Conservation (phyloP, 805 yeast species). For the Starmerella riodocensis region DNA sequence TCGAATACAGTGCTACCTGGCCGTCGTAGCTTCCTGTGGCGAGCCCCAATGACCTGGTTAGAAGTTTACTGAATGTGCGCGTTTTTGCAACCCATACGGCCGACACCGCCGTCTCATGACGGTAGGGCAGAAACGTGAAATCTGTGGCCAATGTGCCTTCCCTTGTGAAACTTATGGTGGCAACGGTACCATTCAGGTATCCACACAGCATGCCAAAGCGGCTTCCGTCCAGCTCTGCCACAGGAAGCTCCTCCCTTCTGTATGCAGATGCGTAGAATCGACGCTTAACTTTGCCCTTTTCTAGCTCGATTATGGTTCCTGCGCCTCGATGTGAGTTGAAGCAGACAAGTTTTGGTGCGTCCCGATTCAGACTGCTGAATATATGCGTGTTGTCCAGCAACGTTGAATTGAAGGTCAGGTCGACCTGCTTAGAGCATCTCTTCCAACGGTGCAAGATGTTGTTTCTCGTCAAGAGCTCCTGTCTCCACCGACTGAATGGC, state of each 20-base stretch:
- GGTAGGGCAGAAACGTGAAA: slow-evolving; percentile 16
- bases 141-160: slow-evolving; percentile 22
- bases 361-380: slow-evolving; percentile 19
- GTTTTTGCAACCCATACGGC: slow-evolving; percentile 22
- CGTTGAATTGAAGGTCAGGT: slow-evolving; percentile 21
- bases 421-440: slow-evolving; percentile 18
- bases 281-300: slow-evolving; percentile 23
- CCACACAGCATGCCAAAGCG: slow-evolving; percentile 26
- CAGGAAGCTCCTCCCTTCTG: slow-evolving; percentile 12
- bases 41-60: slow-evolving; percentile 3
- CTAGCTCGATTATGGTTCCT: slow-evolving; percentile 25
- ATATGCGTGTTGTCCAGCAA: slow-evolving; percentile 18
- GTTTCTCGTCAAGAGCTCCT: slow-evolving; percentile 22
- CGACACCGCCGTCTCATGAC: slow-evolving; percentile 20
- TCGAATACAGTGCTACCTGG: slow-evolving; percentile 5
- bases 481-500: slow-evolving; percentile 23
- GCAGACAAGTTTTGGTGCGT: slow-evolving; percentile 17
- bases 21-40: slow-evolving; percentile 18
- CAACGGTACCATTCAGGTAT: slow-evolving; percentile 20
- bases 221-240: slow-evolving; percentile 21
- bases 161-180: slow-evolving; percentile 18
- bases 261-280: slow-evolving; percentile 19
- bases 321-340: slow-evolving; percentile 21
- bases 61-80: slow-evolving; percentile 8
- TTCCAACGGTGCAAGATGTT: slow-evolving; percentile 23